These are phyloP conservation scores for Ophiostoma ips DNA, from an alignment of 2,329 filamentous ascomycete species.

Conservation along the genomic window DNA sequence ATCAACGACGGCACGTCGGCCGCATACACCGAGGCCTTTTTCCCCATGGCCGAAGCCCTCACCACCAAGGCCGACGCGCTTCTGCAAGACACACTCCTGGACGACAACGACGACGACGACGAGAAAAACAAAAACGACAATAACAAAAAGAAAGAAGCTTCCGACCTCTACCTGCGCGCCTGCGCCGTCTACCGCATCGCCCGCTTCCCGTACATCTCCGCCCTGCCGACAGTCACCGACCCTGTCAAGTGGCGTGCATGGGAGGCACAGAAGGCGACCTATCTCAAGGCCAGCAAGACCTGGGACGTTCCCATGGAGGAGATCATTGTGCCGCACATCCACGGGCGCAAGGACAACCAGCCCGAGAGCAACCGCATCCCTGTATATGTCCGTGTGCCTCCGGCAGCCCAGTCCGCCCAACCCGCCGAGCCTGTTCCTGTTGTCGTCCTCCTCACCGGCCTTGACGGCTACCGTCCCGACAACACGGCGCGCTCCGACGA, in stretches of 20 bases:
- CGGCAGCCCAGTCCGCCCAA: slow-evolving; percentile 25
- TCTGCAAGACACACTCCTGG: not conserved
- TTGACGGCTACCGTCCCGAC: slow-evolving; percentile 50
- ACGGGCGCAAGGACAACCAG: slow-evolving; percentile 17
- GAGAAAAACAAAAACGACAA: too few species aligned
- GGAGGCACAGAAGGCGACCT: slow-evolving; percentile 49
- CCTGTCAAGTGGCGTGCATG: slow-evolving; percentile 47
- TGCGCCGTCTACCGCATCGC: slow-evolving; percentile 62
- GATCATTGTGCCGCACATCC: slow-evolving; percentile 44
- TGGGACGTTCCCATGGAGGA: slow-evolving; percentile 49
- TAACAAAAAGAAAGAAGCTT: slow-evolving; percentile 39
- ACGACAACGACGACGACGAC: too few species aligned
- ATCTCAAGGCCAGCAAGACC: slow-evolving; percentile 38
- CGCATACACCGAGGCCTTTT: slow-evolving; percentile 49
- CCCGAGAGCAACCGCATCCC: slow-evolving; percentile 44
- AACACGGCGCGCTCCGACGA: slow-evolving; percentile 47
- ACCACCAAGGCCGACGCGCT: slow-evolving; percentile 32
- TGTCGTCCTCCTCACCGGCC: slow-evolving; percentile 44
- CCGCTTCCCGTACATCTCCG: slow-evolving; percentile 47
- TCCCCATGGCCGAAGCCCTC: slow-evolving; percentile 46
- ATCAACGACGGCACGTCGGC: slow-evolving; percentile 53
- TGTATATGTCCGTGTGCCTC: slow-evolving; percentile 50
- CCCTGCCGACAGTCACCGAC: slow-evolving; percentile 25
- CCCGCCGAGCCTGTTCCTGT: slow-evolving; percentile 25
- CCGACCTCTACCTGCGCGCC: slow-evolving; percentile 52